phyloP scores from a whole-genome alignment of 148 eudicot species.

The Silene uniflora region DNA sequence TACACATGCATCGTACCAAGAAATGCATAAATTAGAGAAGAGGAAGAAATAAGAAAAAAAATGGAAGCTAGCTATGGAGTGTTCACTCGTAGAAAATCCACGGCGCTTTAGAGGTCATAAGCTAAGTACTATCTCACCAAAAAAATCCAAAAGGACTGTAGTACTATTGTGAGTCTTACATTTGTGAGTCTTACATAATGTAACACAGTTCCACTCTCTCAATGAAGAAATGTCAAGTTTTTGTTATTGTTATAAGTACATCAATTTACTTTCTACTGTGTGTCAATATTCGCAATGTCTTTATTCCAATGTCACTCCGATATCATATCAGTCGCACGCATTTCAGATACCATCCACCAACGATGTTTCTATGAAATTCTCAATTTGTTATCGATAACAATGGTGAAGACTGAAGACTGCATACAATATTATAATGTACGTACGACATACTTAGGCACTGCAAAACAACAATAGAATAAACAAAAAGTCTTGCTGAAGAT shows the following conservation, averaged over 20 bases:
- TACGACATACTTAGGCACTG: no score
- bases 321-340: neutral
- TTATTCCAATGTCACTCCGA: neutral
- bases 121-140: slow-evolving; percentile 16
- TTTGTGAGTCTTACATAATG: no score
- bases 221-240: slow-evolving; percentile 23
- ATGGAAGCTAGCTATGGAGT: slow-evolving; percentile 16
- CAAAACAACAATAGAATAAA: no score
- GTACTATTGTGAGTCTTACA: slow-evolving; percentile 20
- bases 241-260: slow-evolving; percentile 4
- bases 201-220: slow-evolving; percentile 20
- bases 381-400: no score
- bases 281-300: no score
- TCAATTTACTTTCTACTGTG: neutral
- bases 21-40: slow-evolving; percentile 6
- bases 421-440: no score
- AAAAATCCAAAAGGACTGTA: slow-evolving; percentile 4
- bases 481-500: no score
- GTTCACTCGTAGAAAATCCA: slow-evolving; percentile 18
- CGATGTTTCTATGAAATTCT: no score
- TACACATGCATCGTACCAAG: no score
- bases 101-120: slow-evolving; percentile 12
- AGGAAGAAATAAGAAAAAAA: slow-evolving; percentile 21
- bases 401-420: no score
- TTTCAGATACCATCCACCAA: no score